Evolutionary conservation across 2,329 filamentous ascomycete species (phyloP), one percentile per base, ranked within the genome.

Genomic region (Pseudogymnoascus verrucosus): DNA sequence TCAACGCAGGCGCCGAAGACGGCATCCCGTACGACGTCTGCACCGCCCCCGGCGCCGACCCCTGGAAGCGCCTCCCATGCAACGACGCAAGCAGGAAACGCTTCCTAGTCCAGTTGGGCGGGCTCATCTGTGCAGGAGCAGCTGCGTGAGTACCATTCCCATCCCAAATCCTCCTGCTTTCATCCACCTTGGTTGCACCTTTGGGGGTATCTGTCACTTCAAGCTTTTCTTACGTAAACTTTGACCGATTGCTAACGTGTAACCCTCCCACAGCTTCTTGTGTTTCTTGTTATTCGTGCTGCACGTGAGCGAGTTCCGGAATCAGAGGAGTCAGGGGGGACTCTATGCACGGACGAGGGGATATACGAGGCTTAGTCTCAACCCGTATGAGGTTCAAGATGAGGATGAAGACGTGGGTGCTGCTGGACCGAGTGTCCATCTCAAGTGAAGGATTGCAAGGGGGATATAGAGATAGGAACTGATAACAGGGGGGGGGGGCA

Each of bases 331-430:
- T 10, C 21, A 16, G 19, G 59, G 59, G 1, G 23, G 59, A 2
- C 14, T 39, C 7, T 61, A 39, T 26, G 59, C 14, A 10, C 8
- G 59, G 34, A 5, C 34, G 59, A 40, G 37, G 59, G 59, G 59
- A 61, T 61, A 61, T 28, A 31, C 23, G 36, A 61, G 59, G 12
- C 59, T 61, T 10, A 14, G 39, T 31, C 59, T 61, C 8, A 19
- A 61, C n/a, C 59, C 59, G 6, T 61, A 61, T 42, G 34, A 61
- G 59, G 23, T 61, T 3, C 59, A 40, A 3, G 51, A 57, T 40
- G 59, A 61, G 34, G 59, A 61, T 40, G 59, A 61, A 26, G 59
- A 61, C 12, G 59, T 31, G 8, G 59, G 26, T 5, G 19, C 16
- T 7, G 59, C 16, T 4, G 59, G 37, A 8, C 34, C 34, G 19